Conservation (phyloP, 75 land plant genomes). For the Sequoiadendron giganteum region DNA sequence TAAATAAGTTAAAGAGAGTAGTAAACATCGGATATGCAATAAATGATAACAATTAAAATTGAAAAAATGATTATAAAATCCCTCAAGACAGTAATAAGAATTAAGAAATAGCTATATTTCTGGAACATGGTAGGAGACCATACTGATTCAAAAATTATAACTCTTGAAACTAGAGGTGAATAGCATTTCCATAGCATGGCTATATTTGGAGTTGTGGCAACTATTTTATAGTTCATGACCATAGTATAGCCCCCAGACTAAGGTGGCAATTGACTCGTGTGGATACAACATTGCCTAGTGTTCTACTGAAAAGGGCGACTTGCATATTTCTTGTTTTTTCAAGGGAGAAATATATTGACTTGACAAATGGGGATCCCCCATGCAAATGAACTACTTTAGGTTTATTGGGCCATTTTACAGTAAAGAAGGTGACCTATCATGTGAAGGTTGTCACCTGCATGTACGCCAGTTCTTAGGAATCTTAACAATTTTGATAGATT, state of each 20-base stretch:
- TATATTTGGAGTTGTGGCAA: neutral
- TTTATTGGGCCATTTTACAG: neutral
- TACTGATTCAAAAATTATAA: neutral
- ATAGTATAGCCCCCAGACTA: neutral
- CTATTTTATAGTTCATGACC: neutral
- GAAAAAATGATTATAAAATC: neutral
- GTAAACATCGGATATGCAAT: too few species aligned
- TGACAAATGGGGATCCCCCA: neutral
- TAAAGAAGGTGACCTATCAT: neutral
- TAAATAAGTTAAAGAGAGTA: too few species aligned
- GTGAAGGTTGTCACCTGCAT: neutral
- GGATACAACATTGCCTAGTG: neutral
- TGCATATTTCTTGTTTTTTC: neutral
- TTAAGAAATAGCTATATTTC: neutral
- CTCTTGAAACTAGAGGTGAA: neutral
- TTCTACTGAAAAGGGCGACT: neutral
- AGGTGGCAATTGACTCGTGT: neutral
- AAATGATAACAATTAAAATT: too few species aligned
- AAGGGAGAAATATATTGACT: neutral
- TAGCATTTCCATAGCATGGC: neutral
- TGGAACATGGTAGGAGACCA: neutral
- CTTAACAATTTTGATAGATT: neutral
- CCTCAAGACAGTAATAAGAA: neutral
- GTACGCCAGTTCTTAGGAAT: neutral
- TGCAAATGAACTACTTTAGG: neutral